phyloP scores from a whole-genome alignment of 202 grass and related monocot genomes.

The Carex arenaria region DNA sequence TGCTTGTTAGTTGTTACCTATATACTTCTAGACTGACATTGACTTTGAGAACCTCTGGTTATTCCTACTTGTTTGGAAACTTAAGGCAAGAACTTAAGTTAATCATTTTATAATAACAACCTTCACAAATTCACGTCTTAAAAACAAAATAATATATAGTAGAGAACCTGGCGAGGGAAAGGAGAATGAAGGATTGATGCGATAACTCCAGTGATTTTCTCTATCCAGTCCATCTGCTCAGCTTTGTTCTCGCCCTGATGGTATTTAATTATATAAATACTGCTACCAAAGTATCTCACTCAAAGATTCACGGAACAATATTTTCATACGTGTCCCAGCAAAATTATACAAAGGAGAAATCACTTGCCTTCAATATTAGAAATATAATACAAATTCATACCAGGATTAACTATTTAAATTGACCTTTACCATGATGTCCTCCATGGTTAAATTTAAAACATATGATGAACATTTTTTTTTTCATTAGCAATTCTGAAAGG shows the following conservation, averaged over 20 bases:
- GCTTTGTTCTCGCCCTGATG: conserved; percentile 65
- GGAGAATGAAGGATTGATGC: conserved; percentile 83
- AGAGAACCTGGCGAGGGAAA: conserved; percentile 53
- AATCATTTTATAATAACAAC: neutral
- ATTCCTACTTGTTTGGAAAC: neutral
- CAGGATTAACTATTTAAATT: neutral
- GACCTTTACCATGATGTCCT: neutral
- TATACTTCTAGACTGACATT: neutral
- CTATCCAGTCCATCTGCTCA: conserved; percentile 90
- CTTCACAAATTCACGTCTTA: neutral
- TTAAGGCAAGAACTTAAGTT: neutral
- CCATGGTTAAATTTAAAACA: neutral
- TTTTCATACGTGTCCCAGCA: neutral
- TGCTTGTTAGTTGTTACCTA: neutral
- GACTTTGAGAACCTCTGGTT: neutral
- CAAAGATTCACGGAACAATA: neutral
- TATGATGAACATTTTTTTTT: neutral
- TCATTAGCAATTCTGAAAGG: neutral
- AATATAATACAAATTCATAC: neutral
- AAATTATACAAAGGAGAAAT: neutral
- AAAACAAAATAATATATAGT: neutral
- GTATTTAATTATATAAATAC: neutral
- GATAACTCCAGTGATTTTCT: conserved; percentile 97
- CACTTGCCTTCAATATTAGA: neutral
- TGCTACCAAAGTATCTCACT: neutral